phyloP scores from a whole-genome alignment of 2,329 filamentous ascomycete species.

The Colletotrichum sansevieriae region DNA sequence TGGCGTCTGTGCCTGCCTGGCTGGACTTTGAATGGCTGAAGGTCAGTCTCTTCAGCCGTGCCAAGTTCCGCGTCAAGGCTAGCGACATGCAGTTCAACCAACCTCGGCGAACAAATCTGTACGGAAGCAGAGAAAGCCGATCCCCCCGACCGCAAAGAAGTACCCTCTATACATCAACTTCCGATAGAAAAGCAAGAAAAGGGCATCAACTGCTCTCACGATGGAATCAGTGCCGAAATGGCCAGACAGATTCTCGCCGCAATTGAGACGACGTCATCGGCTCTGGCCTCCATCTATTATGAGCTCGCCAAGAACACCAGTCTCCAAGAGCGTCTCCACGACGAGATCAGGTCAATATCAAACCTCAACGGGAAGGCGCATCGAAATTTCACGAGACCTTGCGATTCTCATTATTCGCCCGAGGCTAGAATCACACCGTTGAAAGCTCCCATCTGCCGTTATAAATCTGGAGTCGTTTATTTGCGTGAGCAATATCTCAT shows the following conservation, averaged over 20 bases:
- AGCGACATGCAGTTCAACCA: conserved; percentile 40
- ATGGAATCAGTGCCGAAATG: conserved; percentile 43
- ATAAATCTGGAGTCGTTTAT: no score
- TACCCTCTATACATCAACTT: conserved; percentile 22
- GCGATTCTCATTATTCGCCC: no score
- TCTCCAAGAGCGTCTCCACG: conserved; percentile 12
- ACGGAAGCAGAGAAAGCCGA: conserved; percentile 27
- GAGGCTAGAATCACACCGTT: no score
- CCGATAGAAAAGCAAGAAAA: conserved; percentile 34
- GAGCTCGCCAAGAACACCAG: conserved; percentile 35
- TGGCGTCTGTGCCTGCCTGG: conserved; percentile 42
- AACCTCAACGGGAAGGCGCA: background rate
- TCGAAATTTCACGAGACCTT: no score
- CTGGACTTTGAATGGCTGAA: conserved; percentile 43
- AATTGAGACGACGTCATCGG: conserved; percentile 43
- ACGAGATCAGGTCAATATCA: background rate
- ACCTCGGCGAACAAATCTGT: conserved; percentile 22
- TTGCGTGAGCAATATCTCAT: no score
- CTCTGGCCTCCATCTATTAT: conserved; percentile 43
- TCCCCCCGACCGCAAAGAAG: conserved; percentile 18
- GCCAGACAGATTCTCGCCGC: conserved; percentile 42
- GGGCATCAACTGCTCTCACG: conserved; percentile 11
- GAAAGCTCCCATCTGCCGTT: no score
- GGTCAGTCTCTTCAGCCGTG: conserved; percentile 31
- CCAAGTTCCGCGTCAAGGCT: conserved; percentile 40